Base-by-base conservation (phyloP, 2,329 filamentous ascomycete genomes). In the Drechmeria coniospora region DNA sequence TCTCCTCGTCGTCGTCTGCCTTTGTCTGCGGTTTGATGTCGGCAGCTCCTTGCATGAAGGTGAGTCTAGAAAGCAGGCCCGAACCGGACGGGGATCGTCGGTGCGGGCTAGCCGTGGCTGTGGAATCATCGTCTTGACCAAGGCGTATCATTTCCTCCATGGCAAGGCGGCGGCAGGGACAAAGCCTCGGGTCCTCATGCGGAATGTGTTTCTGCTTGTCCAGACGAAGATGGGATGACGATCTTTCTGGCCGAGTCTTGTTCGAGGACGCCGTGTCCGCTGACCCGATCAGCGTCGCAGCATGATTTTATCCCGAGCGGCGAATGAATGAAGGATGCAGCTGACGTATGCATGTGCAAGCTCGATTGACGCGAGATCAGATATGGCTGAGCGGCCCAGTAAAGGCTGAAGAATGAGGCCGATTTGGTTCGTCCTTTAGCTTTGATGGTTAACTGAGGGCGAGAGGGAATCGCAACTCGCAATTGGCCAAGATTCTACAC, bases 1-100 rank as follows among this genome's bases (percentile, higher is more conserved):
- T 21, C 12, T 23, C 22, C 8, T 35, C 32, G 40, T 39, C 54
- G 36, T 54, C 53, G 41, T 57, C 44, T 36, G 50, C 40, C 8
- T 42, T 37, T 22, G 32, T 43, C 30, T 30, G 41, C 28, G 39
- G 32, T 27, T 42, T 42, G 27, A 39, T 36, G 30, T 54, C 56
- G 19, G 45, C 38, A 1, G 49, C 41, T 22, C 49, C 39, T 30
- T 74, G 69, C 36, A 86, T 55, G 46, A 86, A 82, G 22, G 75
- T 70, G 29, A 87, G 59, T 37, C 67, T 70, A 22, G 76, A 75
- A 17, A 87, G 56, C 23, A 86, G 59, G 33, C 71, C 69, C 19
- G 71, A 71, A 22, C 59, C 54, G 2, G 73, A 78, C 27, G 68
- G 53, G 41, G 56, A 71, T 46, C 69, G 60, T 31, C 40, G 41